Evolutionary conservation across 306 rosid genomes (phyloP), one percentile per base, ranked within the genome.

Genomic region (Nissolia schottii): DNA sequence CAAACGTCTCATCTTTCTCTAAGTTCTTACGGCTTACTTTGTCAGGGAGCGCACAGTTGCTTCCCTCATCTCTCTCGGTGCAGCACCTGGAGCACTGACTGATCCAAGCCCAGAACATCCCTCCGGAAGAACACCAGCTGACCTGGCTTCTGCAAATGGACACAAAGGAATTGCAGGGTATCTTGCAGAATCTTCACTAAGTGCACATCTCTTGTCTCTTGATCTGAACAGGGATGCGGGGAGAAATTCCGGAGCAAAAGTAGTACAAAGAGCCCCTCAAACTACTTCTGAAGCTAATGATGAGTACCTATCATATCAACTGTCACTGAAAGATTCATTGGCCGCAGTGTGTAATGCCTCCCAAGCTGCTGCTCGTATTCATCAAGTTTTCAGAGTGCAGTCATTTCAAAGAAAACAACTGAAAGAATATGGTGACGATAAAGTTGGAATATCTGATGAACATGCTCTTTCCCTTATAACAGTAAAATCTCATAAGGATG

Each of bases 121-220:
- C 16, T 31, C 86, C 3, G 93, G 96, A 38, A 84, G 87, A 81
- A 82, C 96, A 67, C 96, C 98, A 60, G 91, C 96, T 12, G 98
- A 90, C 76, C 84, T 93, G 70, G 96, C 98, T 31, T 90, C 89
- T 55, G 82, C 71, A 28, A 84, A 80, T 57, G 96, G 96, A 60
- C 96, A 90, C 83, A 90, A 93, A 77, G 98, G 98, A 75, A 90
- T 93, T 68, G 91, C 96, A 51, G 98, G 96, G 64, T 90, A 85
- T 87, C 96, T 93, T 71, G 91, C 96, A 45, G 96, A 90, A 58
- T 77, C 84, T 72, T 82, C 76, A 29, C 70, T 90, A 57, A 84
- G 84, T 67, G 80, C 85, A 16, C 96, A 87, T 37, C 90, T 93
- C 20, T 18, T 41, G 70, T 82, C 82, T 70, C 82, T 92, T 77